Base-by-base conservation (phyloP, 306 rosid species). In the Malus fusca region DNA sequence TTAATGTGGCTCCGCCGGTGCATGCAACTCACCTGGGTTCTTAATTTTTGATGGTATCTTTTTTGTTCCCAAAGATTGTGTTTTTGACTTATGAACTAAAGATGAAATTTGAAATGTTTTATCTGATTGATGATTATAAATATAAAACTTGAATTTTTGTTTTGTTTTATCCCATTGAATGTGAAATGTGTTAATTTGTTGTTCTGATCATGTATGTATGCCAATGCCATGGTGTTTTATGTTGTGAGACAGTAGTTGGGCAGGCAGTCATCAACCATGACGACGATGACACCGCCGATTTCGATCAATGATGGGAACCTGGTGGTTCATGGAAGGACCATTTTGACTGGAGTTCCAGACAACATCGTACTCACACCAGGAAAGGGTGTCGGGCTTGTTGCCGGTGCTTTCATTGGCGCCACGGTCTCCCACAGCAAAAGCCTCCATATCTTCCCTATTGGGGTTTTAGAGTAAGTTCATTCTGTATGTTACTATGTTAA, bases 371-470 rank as follows among this genome's bases (percentile, higher is more conserved):
- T 92, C 40, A 92, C 87, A 28, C 92, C 96, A 5, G 96, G 87
- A 13, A 81, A 88, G 1, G 91, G 90, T 6, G 78, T 46, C 22
- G 96, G 96, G 6, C 97, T 88, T 17, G 84, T 84, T 31, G 83
- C 92, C 13, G 97, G 99, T 26, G 87, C 92, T 10, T 92, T 96
- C 26, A 60, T 96, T 69, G 99, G 99, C 75, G 99, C 99, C 75
- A 85, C 89, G 2, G 87, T 93, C 83, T 78, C 96, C 1, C 61
- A 84, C 35, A 84, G 83, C 85, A 92, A 87, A 77, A 89, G 97
- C 74, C 97, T 89, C 43, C 99, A 96, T 74, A 96, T 92, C 10
- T 92, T 96, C 53, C 91, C 99, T 48, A 78, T 92, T 5, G 99
- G 98, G 43, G 84, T 87, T 66, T 44, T 95, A 68, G 96, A 95